Conservation (phyloP, 306 rosid genomes). For the Chamaecrista fasciculata region DNA sequence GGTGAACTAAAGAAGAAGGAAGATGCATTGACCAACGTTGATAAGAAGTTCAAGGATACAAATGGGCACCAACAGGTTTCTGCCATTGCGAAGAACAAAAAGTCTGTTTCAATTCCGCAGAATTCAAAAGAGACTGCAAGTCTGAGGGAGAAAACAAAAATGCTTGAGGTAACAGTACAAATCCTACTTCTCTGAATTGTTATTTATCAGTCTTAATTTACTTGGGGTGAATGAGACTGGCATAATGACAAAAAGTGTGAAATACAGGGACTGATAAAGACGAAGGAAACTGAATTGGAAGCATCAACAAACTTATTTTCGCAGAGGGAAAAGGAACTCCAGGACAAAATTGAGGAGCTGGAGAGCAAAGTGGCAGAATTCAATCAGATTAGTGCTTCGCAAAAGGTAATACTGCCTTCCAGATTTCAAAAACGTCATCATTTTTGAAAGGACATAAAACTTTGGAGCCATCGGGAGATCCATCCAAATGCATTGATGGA, state of each 20-base stretch:
- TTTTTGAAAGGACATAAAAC: not conserved
- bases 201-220: not conserved
- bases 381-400: slow-evolving; percentile 42
- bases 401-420: slow-evolving; percentile 44
- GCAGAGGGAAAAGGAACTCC: slow-evolving; percentile 78
- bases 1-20: slow-evolving; percentile 68
- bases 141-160: slow-evolving; percentile 68
- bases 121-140: slow-evolving; percentile 57
- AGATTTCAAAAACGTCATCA: not conserved
- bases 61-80: slow-evolving; percentile 40
- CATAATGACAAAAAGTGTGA: slow-evolving; percentile 11
- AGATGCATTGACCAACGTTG: slow-evolving; percentile 45
- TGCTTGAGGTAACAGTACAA: slow-evolving; percentile 72
- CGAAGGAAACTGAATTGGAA: slow-evolving; percentile 70
- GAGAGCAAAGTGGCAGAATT: slow-evolving; percentile 64
- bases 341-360: slow-evolving; percentile 62
- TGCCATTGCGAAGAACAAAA: slow-evolving; percentile 44
- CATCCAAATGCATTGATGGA: slow-evolving; percentile 13
- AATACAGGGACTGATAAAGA: slow-evolving; percentile 59
- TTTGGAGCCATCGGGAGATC: not conserved
- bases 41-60: slow-evolving; percentile 63
- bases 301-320: slow-evolving; percentile 49
- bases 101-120: slow-evolving; percentile 40
- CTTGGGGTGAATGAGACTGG: not conserved
- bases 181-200: not conserved